Evolutionary conservation across 208 protist species (phyloP).

Genomic region (Strigomonas culicis): DNA sequence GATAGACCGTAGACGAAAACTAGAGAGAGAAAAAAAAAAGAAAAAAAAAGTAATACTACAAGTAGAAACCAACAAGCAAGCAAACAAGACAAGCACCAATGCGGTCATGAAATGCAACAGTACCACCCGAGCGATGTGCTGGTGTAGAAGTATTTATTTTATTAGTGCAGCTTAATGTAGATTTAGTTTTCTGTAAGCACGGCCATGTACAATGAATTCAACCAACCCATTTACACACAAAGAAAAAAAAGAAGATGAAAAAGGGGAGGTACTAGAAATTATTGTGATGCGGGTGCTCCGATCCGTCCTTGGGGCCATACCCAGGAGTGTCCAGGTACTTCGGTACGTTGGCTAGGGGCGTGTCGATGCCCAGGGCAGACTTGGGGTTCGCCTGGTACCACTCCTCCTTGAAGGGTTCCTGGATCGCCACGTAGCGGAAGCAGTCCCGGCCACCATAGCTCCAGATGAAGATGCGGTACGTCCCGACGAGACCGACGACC

Average conservation of each 20-base stretch:
- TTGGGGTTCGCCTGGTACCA: constrained; percentile 89
- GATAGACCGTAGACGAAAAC: constrained; percentile 7
- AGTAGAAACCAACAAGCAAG: not conserved
- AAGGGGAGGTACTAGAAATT: constrained; percentile 47
- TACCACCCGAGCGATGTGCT: not conserved
- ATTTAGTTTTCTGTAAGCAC: not conserved
- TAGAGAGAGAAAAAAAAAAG: constrained; percentile 14
- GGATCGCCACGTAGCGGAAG: constrained; percentile 83
- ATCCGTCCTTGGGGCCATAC: constrained; percentile 27
- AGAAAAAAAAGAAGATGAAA: constrained; percentile 13
- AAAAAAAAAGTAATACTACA: constrained; percentile 10
- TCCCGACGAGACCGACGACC: constrained; percentile 47
- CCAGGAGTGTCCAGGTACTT: constrained; percentile 81
- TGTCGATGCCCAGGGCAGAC: constrained; percentile 70
- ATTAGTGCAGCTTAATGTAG: not conserved
- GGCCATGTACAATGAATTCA: not conserved
- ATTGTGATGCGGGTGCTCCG: constrained; percentile 58
- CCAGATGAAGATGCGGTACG: constrained; percentile 85
- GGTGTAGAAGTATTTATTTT: not conserved
- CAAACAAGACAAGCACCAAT: not conserved
- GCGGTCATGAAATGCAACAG: constrained; percentile 5
- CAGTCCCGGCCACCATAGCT: constrained; percentile 84
- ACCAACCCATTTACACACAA: not conserved
- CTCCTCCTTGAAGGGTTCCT: constrained; percentile 81
- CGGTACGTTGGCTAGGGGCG: constrained; percentile 75